These are phyloP conservation scores for Helianthus tuberosus DNA, from an alignment of 129 eudicot species.

Conservation along the genomic window DNA sequence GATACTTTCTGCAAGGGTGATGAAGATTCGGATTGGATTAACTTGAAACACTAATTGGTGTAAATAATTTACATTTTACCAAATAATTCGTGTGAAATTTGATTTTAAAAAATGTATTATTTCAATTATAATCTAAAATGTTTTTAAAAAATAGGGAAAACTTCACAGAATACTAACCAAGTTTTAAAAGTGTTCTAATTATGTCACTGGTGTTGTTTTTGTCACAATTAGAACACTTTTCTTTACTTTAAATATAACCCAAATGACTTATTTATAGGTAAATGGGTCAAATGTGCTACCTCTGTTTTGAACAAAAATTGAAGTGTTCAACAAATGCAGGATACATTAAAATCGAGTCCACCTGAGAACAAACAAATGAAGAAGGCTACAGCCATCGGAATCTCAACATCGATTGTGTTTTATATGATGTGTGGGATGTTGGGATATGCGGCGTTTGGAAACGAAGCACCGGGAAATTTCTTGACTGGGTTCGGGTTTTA, in stretches of 20 bases:
- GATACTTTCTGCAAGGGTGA: no score
- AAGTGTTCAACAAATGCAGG: constrained; percentile 32
- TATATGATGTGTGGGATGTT: constrained; percentile 59
- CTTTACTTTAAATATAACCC: no score
- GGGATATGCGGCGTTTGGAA: constrained; percentile 81
- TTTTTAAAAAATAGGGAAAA: no score
- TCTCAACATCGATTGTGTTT: constrained; percentile 45
- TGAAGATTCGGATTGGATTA: not conserved
- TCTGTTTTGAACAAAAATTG: not conserved
- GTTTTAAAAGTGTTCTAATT: no score
- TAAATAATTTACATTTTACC: not conserved
- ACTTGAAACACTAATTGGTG: not conserved
- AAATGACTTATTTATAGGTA: no score
- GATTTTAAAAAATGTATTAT: no score
- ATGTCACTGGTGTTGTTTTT: no score
- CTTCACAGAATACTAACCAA: no score
- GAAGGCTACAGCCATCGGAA: constrained; percentile 45
- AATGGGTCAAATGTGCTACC: no score
- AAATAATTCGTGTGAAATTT: no score
- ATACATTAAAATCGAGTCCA: constrained; percentile 58
- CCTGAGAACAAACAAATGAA: constrained; percentile 75
- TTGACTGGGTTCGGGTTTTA: constrained; percentile 81
- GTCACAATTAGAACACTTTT: no score
- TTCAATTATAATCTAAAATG: no score
- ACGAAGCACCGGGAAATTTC: constrained; percentile 71